A percentile compares a stretch with the other conserved stretches of the same genome.
phyloP scores from a whole-genome alignment of 495 filamentous ascomycete species.

The Geoglossum glabrum region DNA sequence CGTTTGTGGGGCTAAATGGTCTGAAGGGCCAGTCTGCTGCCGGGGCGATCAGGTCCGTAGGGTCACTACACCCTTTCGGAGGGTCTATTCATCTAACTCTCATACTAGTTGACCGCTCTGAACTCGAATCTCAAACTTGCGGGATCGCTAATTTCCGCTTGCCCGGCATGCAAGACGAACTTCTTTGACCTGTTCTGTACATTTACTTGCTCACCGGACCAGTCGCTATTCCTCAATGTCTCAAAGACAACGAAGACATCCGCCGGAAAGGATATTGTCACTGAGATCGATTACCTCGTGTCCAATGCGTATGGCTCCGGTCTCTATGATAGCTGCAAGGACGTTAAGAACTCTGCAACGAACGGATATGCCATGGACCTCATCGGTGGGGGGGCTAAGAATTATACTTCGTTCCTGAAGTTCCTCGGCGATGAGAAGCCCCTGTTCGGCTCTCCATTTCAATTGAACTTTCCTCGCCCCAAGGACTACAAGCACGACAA shows the following conservation, averaged over 20 bases:
- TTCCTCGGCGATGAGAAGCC: constrained; percentile 84
- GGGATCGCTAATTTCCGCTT: constrained; percentile 70
- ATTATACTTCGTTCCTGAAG: constrained; percentile 63
- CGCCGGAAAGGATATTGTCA: constrained; percentile 51
- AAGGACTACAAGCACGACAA: constrained; percentile 26
- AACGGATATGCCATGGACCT: constrained; percentile 84
- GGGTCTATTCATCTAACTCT: constrained; percentile 11
- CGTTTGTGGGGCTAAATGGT: constrained; percentile 76
- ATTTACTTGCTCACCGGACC: constrained; percentile 92
- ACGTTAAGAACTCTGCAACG: constrained; percentile 90
- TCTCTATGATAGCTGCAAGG: constrained; percentile 94
- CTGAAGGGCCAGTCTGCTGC: constrained; percentile 66
- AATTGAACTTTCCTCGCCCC: constrained; percentile 74
- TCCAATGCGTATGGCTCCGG: constrained; percentile 68
- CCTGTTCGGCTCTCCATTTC: constrained; percentile 75
- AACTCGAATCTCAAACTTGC: constrained; percentile 68
- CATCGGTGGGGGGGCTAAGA: constrained; percentile 86
- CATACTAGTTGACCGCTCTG: constrained; percentile 46
- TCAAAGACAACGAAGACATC: constrained; percentile 47
- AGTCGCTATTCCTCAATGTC: constrained; percentile 88
- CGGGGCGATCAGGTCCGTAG: constrained; percentile 48
- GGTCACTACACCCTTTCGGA: background rate
- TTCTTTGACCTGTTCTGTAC: constrained; percentile 97
- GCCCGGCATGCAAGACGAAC: constrained; percentile 89
- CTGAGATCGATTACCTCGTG: constrained; percentile 78